Conservation (phyloP, 768 basidiomycete genomes). For the Leccinum broughii region DNA sequence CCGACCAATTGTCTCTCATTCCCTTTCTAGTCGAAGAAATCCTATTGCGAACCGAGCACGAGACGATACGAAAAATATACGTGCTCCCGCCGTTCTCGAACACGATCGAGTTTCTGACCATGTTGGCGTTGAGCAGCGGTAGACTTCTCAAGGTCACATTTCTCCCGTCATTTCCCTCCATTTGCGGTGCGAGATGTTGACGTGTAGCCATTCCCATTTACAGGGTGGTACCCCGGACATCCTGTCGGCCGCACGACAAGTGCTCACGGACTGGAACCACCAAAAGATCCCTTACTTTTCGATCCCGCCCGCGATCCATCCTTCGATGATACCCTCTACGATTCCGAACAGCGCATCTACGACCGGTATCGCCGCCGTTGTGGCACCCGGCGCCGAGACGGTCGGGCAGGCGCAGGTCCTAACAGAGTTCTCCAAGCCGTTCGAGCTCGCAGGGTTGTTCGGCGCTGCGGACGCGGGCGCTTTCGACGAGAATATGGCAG, state of each 20-base stretch:
- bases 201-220: neutral
- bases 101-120: constrained; percentile 84
- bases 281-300: constrained; percentile 94
- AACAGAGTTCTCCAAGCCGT: constrained; percentile 68
- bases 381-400: constrained; percentile 74
- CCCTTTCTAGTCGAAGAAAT: constrained; percentile 78
- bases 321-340: constrained; percentile 65
- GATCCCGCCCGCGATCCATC: constrained; percentile 73
- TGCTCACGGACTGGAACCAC: constrained; percentile 92
- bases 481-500: constrained; percentile 40
- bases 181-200: neutral
- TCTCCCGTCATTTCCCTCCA: too few relatives aligned
- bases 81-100: constrained; percentile 73
- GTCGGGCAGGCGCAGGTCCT: constrained; percentile 84
- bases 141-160: constrained; percentile 72
- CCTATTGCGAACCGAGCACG: constrained; percentile 63
- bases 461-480: constrained; percentile 81
- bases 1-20: too few relatives aligned
- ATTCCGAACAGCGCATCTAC: constrained; percentile 31
- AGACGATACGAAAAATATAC: constrained; percentile 83
- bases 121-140: constrained; percentile 82
- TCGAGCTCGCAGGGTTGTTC: constrained; percentile 80
- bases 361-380: constrained; percentile 7
- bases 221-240: constrained; percentile 93
- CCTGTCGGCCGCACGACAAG: constrained; percentile 74